Base-by-base conservation (phyloP, 2,329 filamentous ascomycete species). In the Pyrenochaeta sp. region DNA sequence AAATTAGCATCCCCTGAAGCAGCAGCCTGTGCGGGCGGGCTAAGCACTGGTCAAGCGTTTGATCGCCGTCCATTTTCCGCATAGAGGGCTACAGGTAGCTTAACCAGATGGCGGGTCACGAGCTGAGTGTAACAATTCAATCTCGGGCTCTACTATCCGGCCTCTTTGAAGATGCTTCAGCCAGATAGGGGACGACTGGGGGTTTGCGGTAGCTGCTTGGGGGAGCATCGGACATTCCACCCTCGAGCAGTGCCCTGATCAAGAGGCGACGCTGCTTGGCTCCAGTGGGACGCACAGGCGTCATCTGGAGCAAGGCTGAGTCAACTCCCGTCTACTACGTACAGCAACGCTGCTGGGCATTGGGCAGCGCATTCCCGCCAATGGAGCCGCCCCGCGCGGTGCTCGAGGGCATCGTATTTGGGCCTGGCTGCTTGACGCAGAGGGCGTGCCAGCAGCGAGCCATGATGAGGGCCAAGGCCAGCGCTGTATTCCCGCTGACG, bases 21-120 rank as follows among this genome's bases (percentile, higher is more conserved):
- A 41, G 38, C 40, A n/a, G 51, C 51, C 62, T 61, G 56, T 53
- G 55, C 57, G 51, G 26, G 44, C 44, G 43, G 48, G 44, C 58
- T 55, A 63, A 66, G 65, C 65, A 68, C 56, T 65, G 61, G 55
- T 52, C 63, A 67, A 55, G 66, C 65, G 67, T 71, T 69, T 69
- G 67, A 71, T 71, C 67, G 65, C 65, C 67, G 60, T 63, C 55
- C 52, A 61, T 51, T 48, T 63, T 63, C 50, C 55, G 61, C 63
- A 60, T 59, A 50, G 30, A 48, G 44, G 35, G 30, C 44, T 29
- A 35, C 44, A 35, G 40, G 48, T 44, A 58, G 55, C 55, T 55
- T 61, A 55, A 53, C 59, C 55, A 62, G 48, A 61, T 37, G 51
- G 55, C 53, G 41, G 45, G 53, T 56, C 51, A 55, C 53, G 48